Conservation (phyloP, 176 grass and related monocot genomes). For the Coix lacrymajobi region DNA sequence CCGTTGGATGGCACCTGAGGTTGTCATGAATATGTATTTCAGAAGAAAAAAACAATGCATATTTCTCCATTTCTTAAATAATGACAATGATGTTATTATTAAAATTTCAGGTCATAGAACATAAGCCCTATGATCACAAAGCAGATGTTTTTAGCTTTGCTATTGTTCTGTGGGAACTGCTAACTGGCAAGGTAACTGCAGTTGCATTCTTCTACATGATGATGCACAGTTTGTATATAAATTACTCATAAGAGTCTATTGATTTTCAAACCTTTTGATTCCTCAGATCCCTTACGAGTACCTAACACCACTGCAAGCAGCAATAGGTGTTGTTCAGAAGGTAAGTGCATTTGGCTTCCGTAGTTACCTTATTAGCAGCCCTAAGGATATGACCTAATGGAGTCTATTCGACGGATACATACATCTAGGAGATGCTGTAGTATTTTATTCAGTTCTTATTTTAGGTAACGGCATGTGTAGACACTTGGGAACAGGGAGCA, state of each 20-base stretch:
- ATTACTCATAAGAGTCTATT: neutral
- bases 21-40: neutral
- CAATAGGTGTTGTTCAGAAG: constrained; percentile 88
- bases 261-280: neutral
- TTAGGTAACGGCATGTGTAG: neutral
- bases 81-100: neutral
- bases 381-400: neutral
- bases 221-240: neutral
- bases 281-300: constrained; percentile 77
- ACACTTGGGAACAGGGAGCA: constrained; percentile 1
- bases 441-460: constrained; percentile 6
- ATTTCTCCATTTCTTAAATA: neutral
- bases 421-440: neutral
- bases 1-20: constrained; percentile 97
- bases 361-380: neutral
- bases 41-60: neutral
- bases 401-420: neutral
- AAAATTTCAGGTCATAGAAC: constrained; percentile 73
- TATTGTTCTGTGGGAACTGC: constrained; percentile 83
- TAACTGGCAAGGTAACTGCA: constrained; percentile 65
- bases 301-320: constrained; percentile 88
- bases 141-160: constrained; percentile 94
- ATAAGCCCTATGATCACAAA: constrained; percentile 89
- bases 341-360: constrained; percentile 24
- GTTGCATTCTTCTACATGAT: neutral